A percentile compares a stretch with the other conserved stretches of the same genome.
Evolutionary conservation across 208 protist genomes (phyloP).

Genomic region (Wallacemonas rigidus): DNA sequence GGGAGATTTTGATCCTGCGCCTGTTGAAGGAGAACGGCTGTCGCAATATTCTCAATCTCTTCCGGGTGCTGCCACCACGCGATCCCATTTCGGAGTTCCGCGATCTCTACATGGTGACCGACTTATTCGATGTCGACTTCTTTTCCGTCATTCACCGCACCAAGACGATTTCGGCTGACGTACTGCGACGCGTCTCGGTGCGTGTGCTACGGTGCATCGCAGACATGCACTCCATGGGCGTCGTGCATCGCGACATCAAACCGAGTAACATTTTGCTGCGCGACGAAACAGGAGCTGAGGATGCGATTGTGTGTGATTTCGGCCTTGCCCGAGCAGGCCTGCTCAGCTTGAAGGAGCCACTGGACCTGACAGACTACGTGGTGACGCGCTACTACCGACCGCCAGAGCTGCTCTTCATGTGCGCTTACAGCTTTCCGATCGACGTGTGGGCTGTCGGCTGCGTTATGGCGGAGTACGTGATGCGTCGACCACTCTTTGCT

Average conservation of each 20-base stretch:
- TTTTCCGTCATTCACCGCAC: slow-evolving; percentile 66
- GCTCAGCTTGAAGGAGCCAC: slow-evolving; percentile 58
- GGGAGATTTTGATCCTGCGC: slow-evolving; percentile 95
- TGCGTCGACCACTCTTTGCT: slow-evolving; percentile 78
- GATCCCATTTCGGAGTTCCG: slow-evolving; percentile 75
- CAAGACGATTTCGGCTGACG: slow-evolving; percentile 57
- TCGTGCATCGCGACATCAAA: slow-evolving; percentile 97
- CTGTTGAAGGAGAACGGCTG: slow-evolving; percentile 92
- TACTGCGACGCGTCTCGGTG: slow-evolving; percentile 95
- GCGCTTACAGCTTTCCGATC: slow-evolving; percentile 86
- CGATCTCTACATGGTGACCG: slow-evolving; percentile 90
- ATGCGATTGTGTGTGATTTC: slow-evolving; percentile 95
- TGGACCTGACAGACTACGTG: slow-evolving; percentile 96
- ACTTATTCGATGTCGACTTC: slow-evolving; percentile 96
- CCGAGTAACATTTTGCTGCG: slow-evolving; percentile 95
- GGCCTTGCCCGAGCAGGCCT: slow-evolving; percentile 85
- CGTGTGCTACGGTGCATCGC: slow-evolving; percentile 95
- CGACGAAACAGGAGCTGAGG: slow-evolving; percentile 69
- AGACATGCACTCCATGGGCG: slow-evolving; percentile 96
- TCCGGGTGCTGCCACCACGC: slow-evolving; percentile 69
- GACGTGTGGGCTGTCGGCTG: slow-evolving; percentile 99
- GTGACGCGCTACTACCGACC: slow-evolving; percentile 99
- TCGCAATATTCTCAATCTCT: slow-evolving; percentile 90
- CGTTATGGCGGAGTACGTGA: slow-evolving; percentile 98
- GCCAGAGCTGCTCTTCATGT: slow-evolving; percentile 98